Evolutionary conservation across 768 basidiomycete species (phyloP), one percentile per base, ranked within the genome.

Genomic region (Xerocomellus amylosporus): DNA sequence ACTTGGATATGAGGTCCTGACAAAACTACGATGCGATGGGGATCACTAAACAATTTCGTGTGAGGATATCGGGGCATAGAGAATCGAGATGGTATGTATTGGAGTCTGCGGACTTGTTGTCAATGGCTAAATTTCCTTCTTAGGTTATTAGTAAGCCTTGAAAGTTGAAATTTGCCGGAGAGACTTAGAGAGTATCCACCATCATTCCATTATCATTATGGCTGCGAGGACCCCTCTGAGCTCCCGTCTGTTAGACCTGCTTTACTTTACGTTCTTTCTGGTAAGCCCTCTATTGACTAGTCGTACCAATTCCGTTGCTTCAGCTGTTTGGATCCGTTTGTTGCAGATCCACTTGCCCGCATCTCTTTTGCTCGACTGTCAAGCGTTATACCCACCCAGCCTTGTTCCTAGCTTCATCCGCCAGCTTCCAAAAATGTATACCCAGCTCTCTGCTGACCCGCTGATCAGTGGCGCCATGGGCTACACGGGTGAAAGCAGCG

Each of bases 231-330:
- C 60, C 0, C 75, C 85, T 14, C 71, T 88, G 33, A 71, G 71
- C 4, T 73, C 79, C 28, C 83, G 88, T 54, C 85, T 85, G 13
- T 58, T 83, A 38, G 88, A 90, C 66, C 60, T 87, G 3, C 28
- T 89, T 3, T 92, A 91, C 65, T 87, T 89, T 56, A 46, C 63
- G 0, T 92, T 88, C 73, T 91, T 90, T 59, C 61, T 84, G 52
- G 88, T 85, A 56, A 55, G 81, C 65, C 7, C 24, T 19, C 8
- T 28, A 1, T 50, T 15, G 7, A 26, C 31, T 26, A 4, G 8
- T 9, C 12, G 6, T 20, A 30, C 8, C 19, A 12, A 46, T 33
- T 41, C 12, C 15, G 26, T 38, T 55, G 17, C 13, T 47, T 15
- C 12, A 42, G 8, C 13, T 7, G 5, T 36, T 44, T 13, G 10